Base-by-base conservation (phyloP, 192 early-diverging fungal species). In the Coemansia asiatica region DNA sequence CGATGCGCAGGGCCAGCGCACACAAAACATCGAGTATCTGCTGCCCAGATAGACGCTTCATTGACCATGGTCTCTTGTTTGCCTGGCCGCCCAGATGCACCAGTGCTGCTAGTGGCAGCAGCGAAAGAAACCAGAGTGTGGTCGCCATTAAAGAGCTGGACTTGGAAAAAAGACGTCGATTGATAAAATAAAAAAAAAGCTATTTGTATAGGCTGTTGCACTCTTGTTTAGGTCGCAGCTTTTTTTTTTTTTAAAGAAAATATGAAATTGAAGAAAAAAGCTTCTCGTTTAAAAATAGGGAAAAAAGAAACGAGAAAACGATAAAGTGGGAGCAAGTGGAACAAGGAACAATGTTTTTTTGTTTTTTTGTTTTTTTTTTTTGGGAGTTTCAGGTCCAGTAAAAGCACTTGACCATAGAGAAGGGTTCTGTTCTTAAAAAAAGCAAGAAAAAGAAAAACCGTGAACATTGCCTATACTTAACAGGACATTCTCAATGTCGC, bases 11-110 rank as follows among this genome's bases (percentile, higher is more conserved):
- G 15, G 50, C 44, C 25, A 70, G 33, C 26, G 60, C 57, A 31
- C 76, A 79, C 6, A 64, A 33, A 12, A 67, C 76, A 53, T 74
- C 61, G 56, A 58, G 44, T 22, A 79, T 48, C 56, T 69, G 70
- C 59, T 67, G 70, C 26, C 56, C 22, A 18, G 31, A 48, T 19
- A 48, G 40, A n/a, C 60, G 63, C 27, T 56, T 54, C 2, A 27
- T 38, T 16, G 23, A 4, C 67, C 46, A 16, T 4, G 22, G 25
- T 15, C 21, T 35, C 25, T 54, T n/a, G 38, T 58, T 33, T 21
- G 40, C 48, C 56, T 46, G 46, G 61, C 54, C 26, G 35, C 68
- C 35, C 15, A 66, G 29, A 25, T 60, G 76, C 25, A 63, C 64
- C 5, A 79, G 54, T 22, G 63, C 71, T 5, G 65, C 76, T n/a